Conservation (phyloP, 495 filamentous ascomycete genomes). For the Sordaria brevicollis region DNA sequence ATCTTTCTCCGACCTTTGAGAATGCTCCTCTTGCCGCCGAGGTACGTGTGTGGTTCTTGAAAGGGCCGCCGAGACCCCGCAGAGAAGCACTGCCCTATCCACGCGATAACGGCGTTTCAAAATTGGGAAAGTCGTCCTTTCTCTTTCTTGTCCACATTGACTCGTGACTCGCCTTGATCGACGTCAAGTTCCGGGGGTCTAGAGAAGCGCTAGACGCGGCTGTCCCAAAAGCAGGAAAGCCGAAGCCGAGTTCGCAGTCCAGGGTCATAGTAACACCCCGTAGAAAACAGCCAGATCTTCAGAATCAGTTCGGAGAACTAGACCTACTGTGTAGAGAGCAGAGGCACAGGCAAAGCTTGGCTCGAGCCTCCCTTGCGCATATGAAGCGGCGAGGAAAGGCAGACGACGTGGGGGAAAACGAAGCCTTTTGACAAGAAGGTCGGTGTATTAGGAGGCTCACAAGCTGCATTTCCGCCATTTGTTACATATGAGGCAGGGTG, state of each 20-base stretch:
- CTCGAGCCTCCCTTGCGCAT: background rate
- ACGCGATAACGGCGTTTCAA: background rate
- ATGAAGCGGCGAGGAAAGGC: background rate
- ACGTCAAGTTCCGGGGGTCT: background rate
- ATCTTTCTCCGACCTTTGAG: conserved; percentile 25
- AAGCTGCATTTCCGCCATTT: background rate
- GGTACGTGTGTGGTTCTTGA: background rate
- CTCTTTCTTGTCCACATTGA: background rate
- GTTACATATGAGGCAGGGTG: background rate
- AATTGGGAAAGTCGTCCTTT: background rate
- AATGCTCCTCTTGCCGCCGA: conserved; percentile 35
- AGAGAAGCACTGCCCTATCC: background rate
- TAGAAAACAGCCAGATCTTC: background rate
- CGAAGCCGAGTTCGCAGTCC: background rate
- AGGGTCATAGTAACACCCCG: background rate
- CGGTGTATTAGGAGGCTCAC: background rate
- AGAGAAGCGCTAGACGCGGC: background rate
- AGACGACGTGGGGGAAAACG: background rate
- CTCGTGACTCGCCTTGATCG: background rate
- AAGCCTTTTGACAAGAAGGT: background rate
- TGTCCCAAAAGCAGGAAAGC: background rate
- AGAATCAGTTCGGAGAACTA: background rate
- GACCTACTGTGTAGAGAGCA: too few species aligned
- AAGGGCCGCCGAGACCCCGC: background rate
- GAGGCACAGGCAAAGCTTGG: background rate